phyloP scores from a whole-genome alignment of 495 filamentous ascomycete species.

The Astrothelium macrocarpum region DNA sequence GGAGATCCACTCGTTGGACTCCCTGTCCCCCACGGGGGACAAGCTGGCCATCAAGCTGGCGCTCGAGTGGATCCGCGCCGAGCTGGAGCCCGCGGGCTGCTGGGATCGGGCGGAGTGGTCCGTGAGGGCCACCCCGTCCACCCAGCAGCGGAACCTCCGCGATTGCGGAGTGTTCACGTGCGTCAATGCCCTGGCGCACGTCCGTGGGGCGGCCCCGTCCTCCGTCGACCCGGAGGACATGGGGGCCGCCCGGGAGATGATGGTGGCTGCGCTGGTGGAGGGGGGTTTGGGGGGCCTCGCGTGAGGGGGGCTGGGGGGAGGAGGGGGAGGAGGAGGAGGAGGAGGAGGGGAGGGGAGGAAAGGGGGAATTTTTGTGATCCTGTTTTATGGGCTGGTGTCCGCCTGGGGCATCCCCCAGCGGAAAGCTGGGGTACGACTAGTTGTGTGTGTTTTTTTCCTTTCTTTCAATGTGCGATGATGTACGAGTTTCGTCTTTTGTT shows the following conservation, averaged over 20 bases:
- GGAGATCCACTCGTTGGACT: neutral
- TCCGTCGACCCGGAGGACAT: neutral
- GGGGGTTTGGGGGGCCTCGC: neutral
- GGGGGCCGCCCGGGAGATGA: neutral
- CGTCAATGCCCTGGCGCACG: neutral
- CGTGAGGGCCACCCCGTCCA: neutral
- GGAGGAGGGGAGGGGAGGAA: no score
- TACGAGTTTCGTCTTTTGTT: neutral
- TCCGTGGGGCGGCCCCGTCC: neutral
- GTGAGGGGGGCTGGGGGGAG: no score
- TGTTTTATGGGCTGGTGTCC: neutral
- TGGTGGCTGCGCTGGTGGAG: slow-evolving; percentile 1
- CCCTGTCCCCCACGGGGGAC: neutral
- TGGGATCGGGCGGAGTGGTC: neutral
- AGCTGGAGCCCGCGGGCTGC: neutral
- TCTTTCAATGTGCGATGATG: neutral
- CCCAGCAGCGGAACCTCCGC: neutral
- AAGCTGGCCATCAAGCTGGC: neutral
- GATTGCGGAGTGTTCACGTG: neutral
- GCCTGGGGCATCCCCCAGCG: neutral
- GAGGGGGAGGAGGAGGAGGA: no score
- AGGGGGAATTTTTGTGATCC: no score
- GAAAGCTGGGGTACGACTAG: neutral
- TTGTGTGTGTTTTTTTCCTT: neutral
- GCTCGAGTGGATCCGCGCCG: neutral